Base-by-base conservation (phyloP, 805 yeast genomes). In the Dipodascus albidus region DNA sequence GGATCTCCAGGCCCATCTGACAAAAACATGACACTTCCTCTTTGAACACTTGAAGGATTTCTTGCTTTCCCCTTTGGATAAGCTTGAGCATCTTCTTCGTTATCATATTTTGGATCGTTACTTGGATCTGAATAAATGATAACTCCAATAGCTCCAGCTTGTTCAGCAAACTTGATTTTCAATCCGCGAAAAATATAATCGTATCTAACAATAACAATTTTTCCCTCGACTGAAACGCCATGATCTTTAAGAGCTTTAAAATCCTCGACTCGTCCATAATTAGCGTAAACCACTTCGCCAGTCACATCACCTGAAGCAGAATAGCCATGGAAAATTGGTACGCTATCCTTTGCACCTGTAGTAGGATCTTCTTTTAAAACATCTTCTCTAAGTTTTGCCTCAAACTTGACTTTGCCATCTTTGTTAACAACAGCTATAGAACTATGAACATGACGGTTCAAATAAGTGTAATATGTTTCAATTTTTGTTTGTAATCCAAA, bases 11-110 rank as follows among this genome's bases (percentile, higher is more conserved):
- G 89, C 2, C 73, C 69, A 50, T 65, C 66, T 2, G 85, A 74
- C 31, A 83, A 67, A 62, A 77, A 85, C 64, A 78, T 80, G 2
- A 82, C 85, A 47, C 87, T 80, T 1, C 93, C 93, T 60, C 93
- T 74, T 69, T 85, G 90, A 27, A 86, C 82, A 14, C 85, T 70
- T 3, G 84, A 78, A 38, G 90, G 90, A 63, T 85, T 81, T 57
- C 93, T 74, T 0, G 90, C 89, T 1, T 84, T 85, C 1, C 93
- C 93, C 1, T 79, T 65, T 1, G 93, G 95, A 59, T 85, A 85
- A 1, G 87, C 70, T 58, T 75, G 67, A 62, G 72, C 81, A 2
- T 87, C 88, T 54, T 81, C 77, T 38, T 73, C 74, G 15, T 38
- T 38, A 11, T 17, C 20, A 19, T 38, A 38, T 14, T 14, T 38